Conservation (phyloP, 2,329 filamentous ascomycete species). For the Trichoderma sp. region DNA sequence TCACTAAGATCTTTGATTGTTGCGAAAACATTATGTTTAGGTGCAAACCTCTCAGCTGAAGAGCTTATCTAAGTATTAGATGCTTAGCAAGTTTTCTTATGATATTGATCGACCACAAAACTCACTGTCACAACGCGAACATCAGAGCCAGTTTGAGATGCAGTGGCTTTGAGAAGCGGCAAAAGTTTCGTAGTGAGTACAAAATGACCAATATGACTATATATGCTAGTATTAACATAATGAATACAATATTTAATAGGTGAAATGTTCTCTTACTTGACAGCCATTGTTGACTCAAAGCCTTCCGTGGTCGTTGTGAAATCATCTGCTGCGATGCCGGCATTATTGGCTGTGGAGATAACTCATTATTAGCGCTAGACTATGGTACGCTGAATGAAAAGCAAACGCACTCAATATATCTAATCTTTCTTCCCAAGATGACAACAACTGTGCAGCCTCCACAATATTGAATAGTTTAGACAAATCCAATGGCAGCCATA, state of each 20-base stretch:
- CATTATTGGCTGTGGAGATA: not conserved
- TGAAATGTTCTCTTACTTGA: not conserved
- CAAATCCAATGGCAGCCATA: not conserved
- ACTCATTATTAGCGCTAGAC: not conserved
- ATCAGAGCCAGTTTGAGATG: not conserved
- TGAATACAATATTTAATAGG: not conserved
- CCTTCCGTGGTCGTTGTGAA: not conserved
- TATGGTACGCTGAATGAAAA: not conserved
- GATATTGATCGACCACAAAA: not conserved
- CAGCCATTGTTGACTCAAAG: not conserved
- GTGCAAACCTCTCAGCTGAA: not conserved
- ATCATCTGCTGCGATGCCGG: not conserved
- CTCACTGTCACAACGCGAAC: not conserved
- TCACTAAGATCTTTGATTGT: not conserved
- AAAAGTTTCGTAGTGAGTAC: not conserved
- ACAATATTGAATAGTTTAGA: not conserved
- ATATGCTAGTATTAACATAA: not conserved
- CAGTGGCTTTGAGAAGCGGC: not conserved
- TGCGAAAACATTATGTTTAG: not conserved
- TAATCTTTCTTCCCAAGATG: not conserved
- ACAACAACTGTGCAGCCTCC: not conserved
- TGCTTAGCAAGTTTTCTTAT: not conserved
- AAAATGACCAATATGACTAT: slow-evolving; percentile 1
- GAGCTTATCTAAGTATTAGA: not conserved
- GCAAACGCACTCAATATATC: not conserved